phyloP scores from a whole-genome alignment of 257 asterid species.

The Solanum bulbocastanum region DNA sequence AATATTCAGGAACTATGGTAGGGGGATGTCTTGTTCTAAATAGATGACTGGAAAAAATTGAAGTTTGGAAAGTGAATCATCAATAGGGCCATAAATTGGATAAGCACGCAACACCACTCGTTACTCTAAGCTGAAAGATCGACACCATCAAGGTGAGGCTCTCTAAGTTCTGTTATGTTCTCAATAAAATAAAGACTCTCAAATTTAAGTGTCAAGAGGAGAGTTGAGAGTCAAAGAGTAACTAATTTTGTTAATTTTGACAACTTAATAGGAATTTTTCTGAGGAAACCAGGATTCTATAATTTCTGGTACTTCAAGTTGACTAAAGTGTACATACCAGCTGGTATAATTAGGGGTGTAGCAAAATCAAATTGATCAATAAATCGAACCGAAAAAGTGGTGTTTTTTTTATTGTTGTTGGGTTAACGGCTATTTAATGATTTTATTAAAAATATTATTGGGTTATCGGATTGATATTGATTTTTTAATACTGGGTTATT shows the following conservation, averaged over 20 bases:
- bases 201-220: constrained; percentile 14
- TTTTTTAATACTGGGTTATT: too few relatives aligned
- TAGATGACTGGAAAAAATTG: neutral
- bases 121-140: constrained; percentile 9
- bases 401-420: too few relatives aligned
- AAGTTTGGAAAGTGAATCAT: neutral
- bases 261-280: constrained; percentile 3
- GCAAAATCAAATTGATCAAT: too few relatives aligned
- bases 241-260: constrained; percentile 1
- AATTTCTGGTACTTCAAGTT: constrained; percentile 1
- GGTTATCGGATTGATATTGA: too few relatives aligned
- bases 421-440: too few relatives aligned
- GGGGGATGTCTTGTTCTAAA: neutral
- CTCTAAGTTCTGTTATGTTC: constrained; percentile 6
- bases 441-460: too few relatives aligned
- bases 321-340: neutral
- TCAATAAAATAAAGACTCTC: constrained; percentile 31
- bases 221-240: constrained; percentile 3
- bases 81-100: constrained; percentile 17
- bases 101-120: constrained; percentile 21
- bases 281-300: neutral
- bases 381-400: too few relatives aligned
- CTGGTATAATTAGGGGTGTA: neutral
- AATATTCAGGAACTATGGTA: neutral
- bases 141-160: constrained; percentile 14